Base-by-base conservation (phyloP, 306 rosid species). In the Pachyrhizus erosus region DNA sequence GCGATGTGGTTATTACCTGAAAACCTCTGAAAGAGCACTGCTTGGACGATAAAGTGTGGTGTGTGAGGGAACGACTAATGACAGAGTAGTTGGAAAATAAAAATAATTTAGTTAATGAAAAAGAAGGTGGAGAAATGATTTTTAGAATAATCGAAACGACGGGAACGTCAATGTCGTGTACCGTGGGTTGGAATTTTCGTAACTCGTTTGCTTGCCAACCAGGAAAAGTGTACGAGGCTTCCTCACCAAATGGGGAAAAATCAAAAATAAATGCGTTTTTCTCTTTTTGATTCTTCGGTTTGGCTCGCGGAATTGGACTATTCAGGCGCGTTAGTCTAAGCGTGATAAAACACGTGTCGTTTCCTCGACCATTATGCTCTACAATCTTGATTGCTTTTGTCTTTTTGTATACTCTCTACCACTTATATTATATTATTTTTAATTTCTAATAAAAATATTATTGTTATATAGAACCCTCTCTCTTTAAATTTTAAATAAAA, bases 131-230 rank as follows among this genome's bases (percentile, higher is more conserved):
- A 37, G 42, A 7, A 37, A 8, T 1, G 42, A 37, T 37, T 37
- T 37, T 62, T 67, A 52, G 9, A 17, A 0, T 15, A 37, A 33
- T 31, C 13, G 40, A 87, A 85, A 87, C 87, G 82, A 82, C 69
- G 12, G 43, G 45, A 33, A 51, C 1, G 79, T 42, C 66, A 52
- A 26, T 61, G 82, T 86, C 86, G 90, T 86, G 70, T 86, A 68
- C 20, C 10, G 75, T 1, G 24, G 27, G 24, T 42, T 43, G 23
- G 82, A 82, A 74, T 74, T 49, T 86, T 77, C 68, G 23, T 3
- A 11, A 11, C 15, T 20, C 0, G 26, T 77, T 81, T 77, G 65
- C 80, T 85, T 78, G 70, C 75, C 78, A 33, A 77, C 78, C 34
- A 68, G 52, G 65, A 45, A 29, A 80, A 18, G 78, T 55, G 70